phyloP scores from a whole-genome alignment of 495 filamentous ascomycete species.

The Xylaria acuta region DNA sequence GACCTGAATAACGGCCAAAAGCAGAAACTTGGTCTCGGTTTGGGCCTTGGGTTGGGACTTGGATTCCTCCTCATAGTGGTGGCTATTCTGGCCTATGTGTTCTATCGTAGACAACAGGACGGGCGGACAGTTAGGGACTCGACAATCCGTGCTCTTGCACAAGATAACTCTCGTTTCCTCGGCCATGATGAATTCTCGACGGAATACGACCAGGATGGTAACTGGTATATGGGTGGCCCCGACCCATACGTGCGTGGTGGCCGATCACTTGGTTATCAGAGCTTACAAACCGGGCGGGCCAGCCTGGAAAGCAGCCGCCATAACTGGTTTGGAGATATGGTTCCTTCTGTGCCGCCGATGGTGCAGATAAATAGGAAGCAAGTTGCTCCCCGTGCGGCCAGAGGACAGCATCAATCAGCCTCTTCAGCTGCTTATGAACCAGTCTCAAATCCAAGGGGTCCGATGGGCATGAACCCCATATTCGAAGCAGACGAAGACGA shows the following conservation, averaged over 20 bases:
- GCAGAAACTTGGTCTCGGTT: slow-evolving; percentile 54
- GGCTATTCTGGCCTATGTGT: slow-evolving; percentile 60
- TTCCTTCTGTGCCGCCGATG: slow-evolving; percentile 21
- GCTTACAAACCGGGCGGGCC: slow-evolving; percentile 39
- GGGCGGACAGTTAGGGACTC: slow-evolving; percentile 45
- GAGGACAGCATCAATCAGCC: slow-evolving; percentile 18
- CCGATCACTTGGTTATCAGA: slow-evolving; percentile 53
- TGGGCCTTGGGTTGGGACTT: slow-evolving; percentile 78
- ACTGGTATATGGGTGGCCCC: slow-evolving; percentile 51
- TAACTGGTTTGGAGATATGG: slow-evolving; percentile 35
- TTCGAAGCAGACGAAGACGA: slow-evolving; percentile 74
- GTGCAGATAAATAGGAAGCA: slow-evolving; percentile 34
- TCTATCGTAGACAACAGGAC: slow-evolving; percentile 60
- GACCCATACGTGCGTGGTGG: slow-evolving; percentile 49
- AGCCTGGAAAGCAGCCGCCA: slow-evolving; percentile 31
- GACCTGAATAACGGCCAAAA: slow-evolving; percentile 30
- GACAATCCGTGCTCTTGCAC: slow-evolving; percentile 46
- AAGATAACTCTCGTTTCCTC: slow-evolving; percentile 45
- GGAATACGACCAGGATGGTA: slow-evolving; percentile 52
- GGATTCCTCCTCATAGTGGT: slow-evolving; percentile 63
- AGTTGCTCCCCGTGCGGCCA: slow-evolving; percentile 31
- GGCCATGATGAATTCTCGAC: slow-evolving; percentile 59
- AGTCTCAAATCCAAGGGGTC: slow-evolving; percentile 26
- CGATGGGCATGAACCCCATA: slow-evolving; percentile 60
- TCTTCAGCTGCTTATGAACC: slow-evolving; percentile 37